Percentiles rank a stretch among this genome's conserved stretches.
phyloP scores from a whole-genome alignment of 495 filamentous ascomycete species.

The Aspergillus ellipticus region DNA sequence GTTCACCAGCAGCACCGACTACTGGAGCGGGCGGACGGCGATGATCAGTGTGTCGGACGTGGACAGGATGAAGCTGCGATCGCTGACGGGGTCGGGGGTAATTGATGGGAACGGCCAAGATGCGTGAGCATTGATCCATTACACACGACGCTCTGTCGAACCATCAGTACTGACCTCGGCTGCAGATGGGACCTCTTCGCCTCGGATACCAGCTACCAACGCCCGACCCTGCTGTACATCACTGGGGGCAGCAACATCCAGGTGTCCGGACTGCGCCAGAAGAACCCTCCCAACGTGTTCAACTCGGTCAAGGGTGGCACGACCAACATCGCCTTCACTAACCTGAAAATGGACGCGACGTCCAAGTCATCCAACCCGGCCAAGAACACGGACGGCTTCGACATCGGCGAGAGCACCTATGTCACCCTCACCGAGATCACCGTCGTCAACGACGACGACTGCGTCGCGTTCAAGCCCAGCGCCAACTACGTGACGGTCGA shows the following conservation, averaged over 20 bases:
- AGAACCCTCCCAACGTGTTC: constrained; percentile 46
- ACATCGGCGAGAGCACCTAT: constrained; percentile 40
- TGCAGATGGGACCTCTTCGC: constrained; percentile 37
- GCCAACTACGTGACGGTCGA: constrained; percentile 35
- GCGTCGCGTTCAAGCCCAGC: constrained; percentile 44
- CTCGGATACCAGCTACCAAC: constrained; percentile 27
- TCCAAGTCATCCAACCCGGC: constrained; percentile 34
- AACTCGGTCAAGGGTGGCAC: constrained; percentile 33
- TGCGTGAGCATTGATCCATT: neutral
- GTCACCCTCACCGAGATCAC: constrained; percentile 31
- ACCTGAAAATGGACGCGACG: constrained; percentile 31
- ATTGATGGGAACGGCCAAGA: constrained; percentile 48
- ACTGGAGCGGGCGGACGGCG: constrained; percentile 37
- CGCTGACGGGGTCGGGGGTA: constrained; percentile 34
- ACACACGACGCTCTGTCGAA: neutral
- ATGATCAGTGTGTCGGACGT: constrained; percentile 37
- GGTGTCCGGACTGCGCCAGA: constrained; percentile 29
- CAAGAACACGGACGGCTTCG: constrained; percentile 45
- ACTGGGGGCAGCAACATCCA: constrained; percentile 31
- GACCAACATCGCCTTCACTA: constrained; percentile 27
- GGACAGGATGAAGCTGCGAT: constrained; percentile 32
- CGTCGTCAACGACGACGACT: constrained; percentile 46
- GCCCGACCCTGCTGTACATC: constrained; percentile 43
- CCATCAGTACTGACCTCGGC: neutral
- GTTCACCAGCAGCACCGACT: constrained; percentile 30